These are phyloP conservation scores for Colletotrichum coccodes DNA, from an alignment of 2,329 filamentous ascomycete species.

Conservation along the genomic window DNA sequence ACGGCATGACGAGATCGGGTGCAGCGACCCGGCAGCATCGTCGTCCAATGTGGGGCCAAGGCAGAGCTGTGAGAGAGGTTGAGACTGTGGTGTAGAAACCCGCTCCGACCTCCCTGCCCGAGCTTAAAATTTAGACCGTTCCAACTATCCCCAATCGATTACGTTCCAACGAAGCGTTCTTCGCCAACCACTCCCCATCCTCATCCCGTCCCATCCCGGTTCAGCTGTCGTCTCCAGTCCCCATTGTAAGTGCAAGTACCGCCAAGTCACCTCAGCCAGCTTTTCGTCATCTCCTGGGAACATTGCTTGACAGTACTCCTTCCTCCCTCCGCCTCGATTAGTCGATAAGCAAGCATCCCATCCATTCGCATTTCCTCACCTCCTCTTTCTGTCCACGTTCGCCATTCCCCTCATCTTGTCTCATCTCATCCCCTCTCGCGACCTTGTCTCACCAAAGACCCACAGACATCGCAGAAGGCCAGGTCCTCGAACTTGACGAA, in stretches of 20 bases:
- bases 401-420: not conserved
- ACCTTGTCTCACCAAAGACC: conserved; percentile 25
- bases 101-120: conserved; percentile 27
- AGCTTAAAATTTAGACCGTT: conserved; percentile 18
- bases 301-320: conserved; percentile 1
- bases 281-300: conserved; percentile 24
- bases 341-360: not conserved
- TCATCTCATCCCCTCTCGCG: conserved; percentile 23
- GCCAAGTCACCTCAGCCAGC: conserved; percentile 6
- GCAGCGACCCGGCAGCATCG: not conserved
- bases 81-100: conserved; percentile 12
- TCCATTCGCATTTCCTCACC: not conserved
- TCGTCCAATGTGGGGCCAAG: not conserved
- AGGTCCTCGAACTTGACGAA: not conserved
- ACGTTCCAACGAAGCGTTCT: not conserved
- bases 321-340: not conserved
- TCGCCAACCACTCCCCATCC: not conserved
- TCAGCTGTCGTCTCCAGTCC: not conserved
- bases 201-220: conserved; percentile 11
- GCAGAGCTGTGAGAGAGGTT: not conserved
- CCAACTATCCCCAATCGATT: conserved; percentile 10
- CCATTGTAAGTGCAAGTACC: not conserved
- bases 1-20: not conserved
- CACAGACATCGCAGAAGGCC: conserved; percentile 23
- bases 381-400: not conserved